These are phyloP conservation scores for Adansonia digitata DNA, from an alignment of 345 rosid genomes.

Conservation along the genomic window DNA sequence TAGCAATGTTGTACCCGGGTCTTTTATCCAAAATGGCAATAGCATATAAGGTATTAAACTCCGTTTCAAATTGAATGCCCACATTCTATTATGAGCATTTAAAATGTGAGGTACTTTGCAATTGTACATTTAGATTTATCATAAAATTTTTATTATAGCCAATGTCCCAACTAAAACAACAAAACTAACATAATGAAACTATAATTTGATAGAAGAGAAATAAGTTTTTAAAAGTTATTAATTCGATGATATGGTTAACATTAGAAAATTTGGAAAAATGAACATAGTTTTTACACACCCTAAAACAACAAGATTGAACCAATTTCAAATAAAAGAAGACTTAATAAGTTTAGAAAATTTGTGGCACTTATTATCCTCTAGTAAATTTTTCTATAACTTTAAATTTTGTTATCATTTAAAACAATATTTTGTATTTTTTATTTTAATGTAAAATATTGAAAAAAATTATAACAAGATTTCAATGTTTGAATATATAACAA, in stretches of 20 bases:
- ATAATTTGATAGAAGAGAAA: neutral
- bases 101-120: neutral
- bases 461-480: neutral
- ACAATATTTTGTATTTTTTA: no score
- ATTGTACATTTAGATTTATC: neutral
- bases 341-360: no score
- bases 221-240: neutral
- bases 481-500: no score
- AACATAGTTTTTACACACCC: neutral
- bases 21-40: neutral
- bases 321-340: no score
- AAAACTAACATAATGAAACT: neutral
- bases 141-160: neutral
- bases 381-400: no score
- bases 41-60: neutral
- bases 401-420: neutral
- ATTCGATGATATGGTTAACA: no score
- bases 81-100: neutral
- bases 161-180: neutral
- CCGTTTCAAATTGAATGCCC: neutral
- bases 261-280: no score
- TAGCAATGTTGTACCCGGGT: neutral
- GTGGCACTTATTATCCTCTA: neutral
- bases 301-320: neutral
- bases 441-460: no score